phyloP scores from a whole-genome alignment of 1,284 basidiomycete species.

The Veloporphyrellus conicus region DNA sequence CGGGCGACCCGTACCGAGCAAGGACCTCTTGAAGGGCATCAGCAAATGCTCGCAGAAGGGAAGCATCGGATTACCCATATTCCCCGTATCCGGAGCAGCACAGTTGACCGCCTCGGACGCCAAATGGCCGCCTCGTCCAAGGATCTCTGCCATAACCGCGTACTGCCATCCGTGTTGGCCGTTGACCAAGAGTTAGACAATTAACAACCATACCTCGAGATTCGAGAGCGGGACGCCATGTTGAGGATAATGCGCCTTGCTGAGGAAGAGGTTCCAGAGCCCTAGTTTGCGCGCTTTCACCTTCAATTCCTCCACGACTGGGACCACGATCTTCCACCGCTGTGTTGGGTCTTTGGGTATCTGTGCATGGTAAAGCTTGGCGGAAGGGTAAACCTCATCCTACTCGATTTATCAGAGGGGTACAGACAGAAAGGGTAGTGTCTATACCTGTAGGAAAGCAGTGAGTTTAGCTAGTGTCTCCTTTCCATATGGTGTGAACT shows the following conservation, averaged over 20 bases:
- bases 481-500: constrained; percentile 85
- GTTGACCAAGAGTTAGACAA: background rate
- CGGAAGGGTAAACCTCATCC: constrained; percentile 85
- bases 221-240: constrained; percentile 88
- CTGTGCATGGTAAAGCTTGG: constrained; percentile 77
- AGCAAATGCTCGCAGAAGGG: constrained; percentile 1
- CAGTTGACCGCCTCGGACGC: constrained; percentile 89
- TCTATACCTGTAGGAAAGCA: constrained; percentile 74
- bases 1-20: constrained; percentile 84
- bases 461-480: constrained; percentile 82
- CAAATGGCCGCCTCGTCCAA: constrained; percentile 78
- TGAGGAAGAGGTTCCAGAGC: constrained; percentile 96
- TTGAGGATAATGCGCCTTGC: constrained; percentile 87
- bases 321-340: constrained; percentile 84
- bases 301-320: constrained; percentile 84
- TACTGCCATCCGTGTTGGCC: constrained; percentile 52
- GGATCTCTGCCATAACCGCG: constrained; percentile 92
- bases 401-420: constrained; percentile 33
- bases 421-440: constrained; percentile 5
- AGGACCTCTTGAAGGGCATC: constrained; percentile 72
- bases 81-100: constrained; percentile 92
- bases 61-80: constrained; percentile 75
- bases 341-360: constrained; percentile 70
- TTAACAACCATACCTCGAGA: constrained; percentile 64
- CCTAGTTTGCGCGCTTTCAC: constrained; percentile 82